These are phyloP conservation scores for Rhodotorula graminis DNA, from an alignment of 768 basidiomycete genomes.

Conservation along the genomic window DNA sequence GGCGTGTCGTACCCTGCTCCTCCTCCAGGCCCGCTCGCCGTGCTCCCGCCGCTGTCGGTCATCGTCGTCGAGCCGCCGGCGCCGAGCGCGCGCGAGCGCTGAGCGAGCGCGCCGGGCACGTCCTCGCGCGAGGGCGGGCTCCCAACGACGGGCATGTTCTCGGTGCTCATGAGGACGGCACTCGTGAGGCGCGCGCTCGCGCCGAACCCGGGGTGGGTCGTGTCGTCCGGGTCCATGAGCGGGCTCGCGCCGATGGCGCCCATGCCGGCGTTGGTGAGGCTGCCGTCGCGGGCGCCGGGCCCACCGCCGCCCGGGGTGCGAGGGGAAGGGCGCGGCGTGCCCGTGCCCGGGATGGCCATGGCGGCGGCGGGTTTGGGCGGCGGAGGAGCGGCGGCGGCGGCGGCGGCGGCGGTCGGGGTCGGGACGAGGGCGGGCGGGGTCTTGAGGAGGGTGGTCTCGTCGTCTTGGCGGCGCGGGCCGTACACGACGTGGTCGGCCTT, in stretches of 20 bases:
- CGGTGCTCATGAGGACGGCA: conserved; percentile 29
- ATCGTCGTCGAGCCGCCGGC: too few species aligned
- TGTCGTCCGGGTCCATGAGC: conserved; percentile 36
- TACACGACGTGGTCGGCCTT: conserved; percentile 40
- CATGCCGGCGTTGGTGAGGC: conserved; percentile 10
- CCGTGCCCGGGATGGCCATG: conserved; percentile 11
- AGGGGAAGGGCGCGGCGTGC: too few species aligned
- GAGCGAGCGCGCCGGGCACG: conserved; percentile 4
- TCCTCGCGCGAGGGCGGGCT: conserved; percentile 22
- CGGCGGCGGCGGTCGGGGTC: not conserved
- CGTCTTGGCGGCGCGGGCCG: conserved; percentile 25
- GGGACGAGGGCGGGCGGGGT: not conserved
- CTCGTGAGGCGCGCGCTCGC: conserved; percentile 26
- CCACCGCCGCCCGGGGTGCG: conserved; percentile 5
- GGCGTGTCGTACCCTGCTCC: not conserved
- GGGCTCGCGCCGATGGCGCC: conserved; percentile 15
- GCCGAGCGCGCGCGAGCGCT: not conserved
- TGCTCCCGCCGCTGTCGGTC: too few species aligned
- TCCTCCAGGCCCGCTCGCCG: not conserved
- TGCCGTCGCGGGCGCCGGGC: not conserved
- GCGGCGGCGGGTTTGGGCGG: conserved; percentile 7
- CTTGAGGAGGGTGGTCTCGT: conserved; percentile 3
- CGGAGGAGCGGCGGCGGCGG: not conserved
- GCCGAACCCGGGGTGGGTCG: conserved; percentile 27
- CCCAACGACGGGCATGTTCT: conserved; percentile 31